A percentile compares a stretch with the other conserved stretches of the same genome.
phyloP scores from a whole-genome alignment of 257 asterid species.

The Nicotiana knightiana region DNA sequence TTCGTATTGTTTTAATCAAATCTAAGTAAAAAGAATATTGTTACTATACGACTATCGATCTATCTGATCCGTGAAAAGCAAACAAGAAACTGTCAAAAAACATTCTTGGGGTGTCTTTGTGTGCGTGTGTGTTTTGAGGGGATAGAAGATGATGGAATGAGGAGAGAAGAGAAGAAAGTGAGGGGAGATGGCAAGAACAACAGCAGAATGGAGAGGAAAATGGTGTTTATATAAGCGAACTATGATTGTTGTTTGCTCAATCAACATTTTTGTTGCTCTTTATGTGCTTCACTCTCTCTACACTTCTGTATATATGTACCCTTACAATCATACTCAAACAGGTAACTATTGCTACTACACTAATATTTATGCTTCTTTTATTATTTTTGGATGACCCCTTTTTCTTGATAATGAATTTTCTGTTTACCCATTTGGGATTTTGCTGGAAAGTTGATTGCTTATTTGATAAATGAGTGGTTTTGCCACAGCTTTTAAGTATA shows the following conservation, averaged over 20 bases:
- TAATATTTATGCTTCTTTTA: not conserved
- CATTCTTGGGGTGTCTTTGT: not conserved
- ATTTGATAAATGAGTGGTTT: not conserved
- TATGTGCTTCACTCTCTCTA: constrained; percentile 73
- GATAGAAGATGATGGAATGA: constrained; percentile 30
- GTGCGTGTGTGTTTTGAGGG: not conserved
- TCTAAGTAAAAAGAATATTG: not conserved
- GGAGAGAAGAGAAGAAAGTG: constrained; percentile 12
- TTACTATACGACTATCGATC: constrained; percentile 16
- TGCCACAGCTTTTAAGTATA: too few relatives aligned
- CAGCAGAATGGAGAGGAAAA: constrained; percentile 44
- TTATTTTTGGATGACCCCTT: not conserved
- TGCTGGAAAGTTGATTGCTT: not conserved
- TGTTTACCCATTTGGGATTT: not conserved
- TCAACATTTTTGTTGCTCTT: constrained; percentile 71
- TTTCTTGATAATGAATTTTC: not conserved
- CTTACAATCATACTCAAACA: constrained; percentile 37
- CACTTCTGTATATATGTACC: constrained; percentile 59
- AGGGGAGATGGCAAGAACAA: constrained; percentile 62
- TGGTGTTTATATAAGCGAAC: constrained; percentile 78
- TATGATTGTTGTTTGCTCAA: constrained; percentile 53
- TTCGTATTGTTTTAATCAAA: not conserved
- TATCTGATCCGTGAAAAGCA: constrained; percentile 12
- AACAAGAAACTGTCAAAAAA: not conserved
- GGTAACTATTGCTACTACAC: constrained; percentile 24